Percentiles rank a stretch among this genome's conserved stretches.
phyloP scores from a whole-genome alignment of 805 yeast genomes.

The Barnettozyma sucrosica region DNA sequence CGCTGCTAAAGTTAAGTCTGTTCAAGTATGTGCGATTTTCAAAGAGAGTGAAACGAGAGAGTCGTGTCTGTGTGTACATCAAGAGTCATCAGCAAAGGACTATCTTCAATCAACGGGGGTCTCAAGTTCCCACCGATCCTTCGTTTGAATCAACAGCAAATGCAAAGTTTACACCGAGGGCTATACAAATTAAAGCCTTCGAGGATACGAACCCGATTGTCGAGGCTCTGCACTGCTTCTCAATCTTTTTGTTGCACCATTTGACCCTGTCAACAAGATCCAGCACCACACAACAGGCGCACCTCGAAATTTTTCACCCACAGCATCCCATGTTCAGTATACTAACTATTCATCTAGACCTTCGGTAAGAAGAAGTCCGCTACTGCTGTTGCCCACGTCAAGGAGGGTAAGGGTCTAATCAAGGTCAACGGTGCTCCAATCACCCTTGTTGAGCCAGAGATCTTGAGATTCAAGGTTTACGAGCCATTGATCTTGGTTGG shows the following conservation, averaged over 20 bases:
- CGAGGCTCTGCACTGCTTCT: too few species aligned
- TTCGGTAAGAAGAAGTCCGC: conserved; percentile 99
- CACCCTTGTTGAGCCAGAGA: conserved; percentile 98
- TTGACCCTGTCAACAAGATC: neutral
- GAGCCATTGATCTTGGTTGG: conserved; percentile 98
- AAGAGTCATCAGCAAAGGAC: neutral
- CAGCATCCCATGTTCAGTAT: conserved; percentile 1
- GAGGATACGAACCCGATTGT: too few species aligned
- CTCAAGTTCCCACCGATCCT: neutral
- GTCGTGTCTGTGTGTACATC: neutral
- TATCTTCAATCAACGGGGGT: neutral
- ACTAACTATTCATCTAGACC: conserved; percentile 50
- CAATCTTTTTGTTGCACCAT: too few species aligned
- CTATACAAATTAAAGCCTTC: too few species aligned
- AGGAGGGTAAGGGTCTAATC: conserved; percentile 98
- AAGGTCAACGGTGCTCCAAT: conserved; percentile 99
- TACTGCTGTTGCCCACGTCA: conserved; percentile 99
- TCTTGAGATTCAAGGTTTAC: conserved; percentile 98
- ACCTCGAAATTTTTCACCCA: neutral
- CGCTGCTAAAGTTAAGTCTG: conserved; percentile 64
- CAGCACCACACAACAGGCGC: neutral
- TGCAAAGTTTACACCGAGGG: neutral
- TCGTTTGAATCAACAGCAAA: neutral
- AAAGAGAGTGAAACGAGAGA: conserved; percentile 1
- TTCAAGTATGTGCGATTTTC: conserved; percentile 62